Base-by-base conservation (phyloP, 2,329 filamentous ascomycete species). In the Salinomyces thailandicus region DNA sequence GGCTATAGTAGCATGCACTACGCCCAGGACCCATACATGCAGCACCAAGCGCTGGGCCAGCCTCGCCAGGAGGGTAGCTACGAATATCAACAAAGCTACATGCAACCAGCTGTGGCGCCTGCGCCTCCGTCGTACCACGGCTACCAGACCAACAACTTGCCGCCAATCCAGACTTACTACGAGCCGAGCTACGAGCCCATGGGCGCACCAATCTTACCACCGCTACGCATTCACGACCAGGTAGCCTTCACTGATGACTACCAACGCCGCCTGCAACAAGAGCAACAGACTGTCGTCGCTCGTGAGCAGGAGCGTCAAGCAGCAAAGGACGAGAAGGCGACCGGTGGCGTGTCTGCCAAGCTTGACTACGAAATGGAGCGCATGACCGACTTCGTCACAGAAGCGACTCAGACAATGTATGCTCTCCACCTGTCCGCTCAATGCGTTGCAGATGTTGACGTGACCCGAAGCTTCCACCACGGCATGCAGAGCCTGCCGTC, bases 331-430 rank as follows among this genome's bases (percentile, higher is more conserved):
- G 75, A 79, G 49, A 79, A 78, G 59, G 64, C 74, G n/a, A 74
- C 74, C 37, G 86, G 87, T 59, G 87, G 87, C 52, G 87, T 95
- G 26, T 91, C 87, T 52, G 85, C 85, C 54, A 83, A 93, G 65
- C 76, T 95, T 63, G 87, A 94, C 69, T 95, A 95, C 61, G 86
- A 94, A 63, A 89, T 94, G 77, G 85, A 93, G 59, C 71, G 82
- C 61, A 95, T 94, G 87, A 81, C 85, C 45, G 85, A 93, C 59
- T 95, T 93, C 62, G 86, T 94, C 58, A 81, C 85, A 45, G 84
- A 93, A 58, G 93, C 89, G 77, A 78, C 86, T 43, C 71, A 81
- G 61, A 72, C 74, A 69, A 74, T 82, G 73, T 78, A 75, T 72
- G 72, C 65, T 46, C 63, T 70, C 56, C 67, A 69, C 58, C 60